Evolutionary conservation across 352 stramenopile species (phyloP).

Genomic region (Phytophthora megakarya): DNA sequence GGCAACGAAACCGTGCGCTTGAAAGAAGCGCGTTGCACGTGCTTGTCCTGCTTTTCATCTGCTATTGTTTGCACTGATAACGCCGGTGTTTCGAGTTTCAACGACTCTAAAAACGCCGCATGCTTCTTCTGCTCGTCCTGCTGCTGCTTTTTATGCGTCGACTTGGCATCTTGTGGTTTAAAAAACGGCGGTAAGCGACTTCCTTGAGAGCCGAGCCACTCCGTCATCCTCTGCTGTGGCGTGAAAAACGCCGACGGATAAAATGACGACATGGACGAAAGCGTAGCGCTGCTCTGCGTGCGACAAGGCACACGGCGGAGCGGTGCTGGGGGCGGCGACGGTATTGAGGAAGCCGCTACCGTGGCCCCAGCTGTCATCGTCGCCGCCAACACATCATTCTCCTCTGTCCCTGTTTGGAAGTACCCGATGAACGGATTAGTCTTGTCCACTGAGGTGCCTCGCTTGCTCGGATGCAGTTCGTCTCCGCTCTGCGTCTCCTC

Average conservation of each 20-base stretch:
- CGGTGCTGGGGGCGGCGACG: constrained; percentile 18
- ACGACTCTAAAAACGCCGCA: constrained; percentile 24
- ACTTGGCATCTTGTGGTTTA: constrained; percentile 33
- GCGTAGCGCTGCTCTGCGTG: constrained; percentile 42
- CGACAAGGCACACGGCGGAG: constrained; percentile 34
- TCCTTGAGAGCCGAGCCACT: constrained; percentile 53
- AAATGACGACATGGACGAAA: constrained; percentile 45
- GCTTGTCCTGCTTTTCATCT: constrained; percentile 19
- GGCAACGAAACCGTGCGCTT: constrained; percentile 36
- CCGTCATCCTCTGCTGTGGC: constrained; percentile 49
- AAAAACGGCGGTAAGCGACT: constrained; percentile 48
- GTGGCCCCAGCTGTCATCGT: constrained; percentile 1
- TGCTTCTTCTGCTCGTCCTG: constrained; percentile 34
- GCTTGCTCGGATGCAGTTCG: constrained; percentile 43
- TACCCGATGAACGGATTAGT: constrained; percentile 89
- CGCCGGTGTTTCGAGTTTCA: constrained; percentile 28
- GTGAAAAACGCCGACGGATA: constrained; percentile 44
- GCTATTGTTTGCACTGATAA: constrained; percentile 16
- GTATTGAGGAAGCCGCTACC: constrained; percentile 9
- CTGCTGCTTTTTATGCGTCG: constrained; percentile 25
- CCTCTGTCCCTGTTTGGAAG: constrained; percentile 64
- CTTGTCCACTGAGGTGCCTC: constrained; percentile 74
- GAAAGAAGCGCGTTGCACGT: constrained; percentile 10
- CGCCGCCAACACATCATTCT: constrained; percentile 15
- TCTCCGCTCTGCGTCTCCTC: constrained; percentile 12